These are phyloP conservation scores for Trametes meyenii DNA, from an alignment of 768 basidiomycete species.

Conservation along the genomic window DNA sequence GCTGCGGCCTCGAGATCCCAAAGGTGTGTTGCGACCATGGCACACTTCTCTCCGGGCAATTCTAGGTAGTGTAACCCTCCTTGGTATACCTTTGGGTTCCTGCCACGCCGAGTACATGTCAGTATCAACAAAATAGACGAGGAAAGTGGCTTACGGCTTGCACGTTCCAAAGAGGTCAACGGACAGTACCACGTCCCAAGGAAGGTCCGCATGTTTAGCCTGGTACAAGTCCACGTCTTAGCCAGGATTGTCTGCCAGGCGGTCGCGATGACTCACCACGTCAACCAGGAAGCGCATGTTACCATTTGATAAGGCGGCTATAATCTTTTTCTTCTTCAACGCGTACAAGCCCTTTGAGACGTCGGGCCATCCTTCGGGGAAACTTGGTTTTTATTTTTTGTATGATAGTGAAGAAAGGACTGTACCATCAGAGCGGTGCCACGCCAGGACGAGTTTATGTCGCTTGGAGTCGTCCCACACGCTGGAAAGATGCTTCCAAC, in stretches of 20 bases:
- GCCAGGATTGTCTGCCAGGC: too few species aligned
- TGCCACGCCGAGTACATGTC: slow-evolving; percentile 22
- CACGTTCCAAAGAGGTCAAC: slow-evolving; percentile 59
- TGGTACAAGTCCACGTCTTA: slow-evolving; percentile 24
- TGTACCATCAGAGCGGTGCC: slow-evolving; percentile 58
- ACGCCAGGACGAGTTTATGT: slow-evolving; percentile 48
- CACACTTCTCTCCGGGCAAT: slow-evolving; percentile 49
- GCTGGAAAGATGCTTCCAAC: slow-evolving; percentile 51
- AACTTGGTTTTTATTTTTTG: too few species aligned
- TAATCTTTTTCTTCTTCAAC: slow-evolving; percentile 52
- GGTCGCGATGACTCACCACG: slow-evolving; percentile 42
- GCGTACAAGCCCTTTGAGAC: slow-evolving; percentile 47
- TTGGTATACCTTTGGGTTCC: slow-evolving; percentile 54
- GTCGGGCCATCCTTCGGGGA: slow-evolving; percentile 58
- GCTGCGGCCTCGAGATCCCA: slow-evolving; percentile 59
- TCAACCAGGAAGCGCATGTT: slow-evolving; percentile 62
- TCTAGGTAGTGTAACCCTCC: slow-evolving; percentile 53
- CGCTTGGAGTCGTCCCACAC: slow-evolving; percentile 50
- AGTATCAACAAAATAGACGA: background rate
- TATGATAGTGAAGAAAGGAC: background rate
- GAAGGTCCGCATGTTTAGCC: slow-evolving; percentile 62
- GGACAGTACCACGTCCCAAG: slow-evolving; percentile 66
- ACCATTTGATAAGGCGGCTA: slow-evolving; percentile 62
- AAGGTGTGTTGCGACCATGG: slow-evolving; percentile 67
- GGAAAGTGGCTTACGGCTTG: slow-evolving; percentile 55